Evolutionary conservation across 305 asterid genomes (phyloP).

Genomic region (Solanum hybrid): DNA sequence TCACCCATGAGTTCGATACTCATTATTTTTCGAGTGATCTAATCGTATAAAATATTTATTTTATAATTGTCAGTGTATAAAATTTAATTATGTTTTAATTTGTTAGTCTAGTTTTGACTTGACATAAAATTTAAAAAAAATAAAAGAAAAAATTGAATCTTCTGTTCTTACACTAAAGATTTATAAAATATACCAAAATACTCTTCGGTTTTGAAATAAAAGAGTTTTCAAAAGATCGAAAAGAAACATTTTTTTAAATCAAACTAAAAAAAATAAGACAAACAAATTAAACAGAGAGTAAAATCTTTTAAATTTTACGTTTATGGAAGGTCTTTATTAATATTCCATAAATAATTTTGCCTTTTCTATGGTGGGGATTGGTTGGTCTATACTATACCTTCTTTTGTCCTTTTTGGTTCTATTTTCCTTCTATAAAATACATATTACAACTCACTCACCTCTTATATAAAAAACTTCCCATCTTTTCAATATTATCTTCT

Average conservation of each 20-base stretch:
- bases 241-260: too few relatives aligned
- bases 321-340: neutral
- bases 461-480: neutral
- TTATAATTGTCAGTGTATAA: neutral
- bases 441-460: neutral
- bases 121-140: neutral
- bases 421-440: neutral
- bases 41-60: neutral
- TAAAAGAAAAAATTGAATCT: too few relatives aligned
- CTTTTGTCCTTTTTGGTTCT: conserved; percentile 2
- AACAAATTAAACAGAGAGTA: neutral
- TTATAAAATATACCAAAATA: neutral
- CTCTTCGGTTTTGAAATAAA: neutral
- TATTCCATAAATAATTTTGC: neutral
- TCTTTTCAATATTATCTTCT: neutral
- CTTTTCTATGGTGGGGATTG: conserved; percentile 7
- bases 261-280: neutral
- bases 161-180: neutral
- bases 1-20: neutral
- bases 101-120: neutral
- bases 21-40: neutral
- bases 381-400: neutral
- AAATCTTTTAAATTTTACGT: neutral
- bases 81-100: neutral
- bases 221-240: neutral